Percentiles rank a stretch among this genome's conserved stretches.
Conservation (phyloP, 805 yeast genomes). For the Tetrapisispora iriomotensis region DNA sequence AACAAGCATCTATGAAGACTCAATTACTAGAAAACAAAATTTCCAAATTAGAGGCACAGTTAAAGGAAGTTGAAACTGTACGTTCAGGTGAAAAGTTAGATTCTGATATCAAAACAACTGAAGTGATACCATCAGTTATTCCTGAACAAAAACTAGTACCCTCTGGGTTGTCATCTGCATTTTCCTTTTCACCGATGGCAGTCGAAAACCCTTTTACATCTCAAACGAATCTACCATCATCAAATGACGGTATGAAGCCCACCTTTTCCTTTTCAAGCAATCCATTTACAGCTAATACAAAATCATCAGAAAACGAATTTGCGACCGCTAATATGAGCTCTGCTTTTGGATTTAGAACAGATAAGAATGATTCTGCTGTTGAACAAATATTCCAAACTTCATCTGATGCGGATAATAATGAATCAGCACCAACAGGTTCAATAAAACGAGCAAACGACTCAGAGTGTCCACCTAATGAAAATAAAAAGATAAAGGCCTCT, state of each 20-base stretch:
- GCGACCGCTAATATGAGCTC: not conserved
- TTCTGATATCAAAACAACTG: not conserved
- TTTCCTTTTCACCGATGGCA: constrained; percentile 4
- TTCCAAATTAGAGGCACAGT: constrained; percentile 22
- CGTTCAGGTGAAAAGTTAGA: too few relatives aligned
- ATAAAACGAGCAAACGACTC: too few relatives aligned
- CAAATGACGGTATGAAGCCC: constrained; percentile 8
- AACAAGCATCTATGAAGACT: constrained; percentile 25
- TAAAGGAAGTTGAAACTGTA: too few relatives aligned
- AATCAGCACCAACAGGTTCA: not conserved
- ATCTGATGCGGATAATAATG: not conserved
- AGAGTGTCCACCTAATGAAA: too few relatives aligned
- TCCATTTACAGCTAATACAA: constrained; percentile 1
- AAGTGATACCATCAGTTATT: not conserved
- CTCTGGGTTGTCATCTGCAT: constrained; percentile 7
- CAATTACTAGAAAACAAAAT: constrained; percentile 24
- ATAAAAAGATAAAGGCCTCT: too few relatives aligned
- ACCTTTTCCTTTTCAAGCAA: constrained; percentile 8
- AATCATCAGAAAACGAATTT: not conserved
- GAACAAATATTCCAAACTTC: not conserved
- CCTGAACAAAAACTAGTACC: constrained; percentile 6
- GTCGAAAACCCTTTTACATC: constrained; percentile 15
- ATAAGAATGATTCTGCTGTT: not conserved
- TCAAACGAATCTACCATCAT: not conserved
- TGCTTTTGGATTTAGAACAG: not conserved